Evolutionary conservation across 1,139 yeast genomes (phyloP), one percentile per base, ranked within the genome.

Genomic region (Saccharomycopsis crataegensis): DNA sequence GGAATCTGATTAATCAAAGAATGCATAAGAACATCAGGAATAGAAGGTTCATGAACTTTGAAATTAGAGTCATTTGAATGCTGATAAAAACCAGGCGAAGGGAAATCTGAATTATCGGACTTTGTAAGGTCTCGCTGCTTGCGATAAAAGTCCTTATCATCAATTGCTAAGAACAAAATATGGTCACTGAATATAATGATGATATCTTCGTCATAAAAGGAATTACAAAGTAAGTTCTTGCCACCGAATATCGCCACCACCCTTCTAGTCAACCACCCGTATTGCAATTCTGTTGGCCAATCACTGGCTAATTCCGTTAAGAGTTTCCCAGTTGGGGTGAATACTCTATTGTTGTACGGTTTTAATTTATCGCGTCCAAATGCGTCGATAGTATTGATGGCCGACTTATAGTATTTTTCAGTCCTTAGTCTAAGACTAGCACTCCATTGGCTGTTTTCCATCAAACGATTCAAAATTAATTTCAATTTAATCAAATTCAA

Each of bases 301-400:
- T 81, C 81, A 8, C 79, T 74, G 6, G 96, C 95, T 32, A 90
- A 67, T 62, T 89, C 96, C 0, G 95, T 84, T 46, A 91, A 70
- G 2, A 91, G 77, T 65, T 88, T 89, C 0, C 97, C 98, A 0
- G 96, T 84, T 1, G 97, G 96, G 0, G 97, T 90, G 64, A 90
- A 88, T 0, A 89, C 81, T 58, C 96, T 75, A 46, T 80, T 76
- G 59, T 73, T 77, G 58, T 77, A 79, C 14, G 80, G 76, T 50
- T 67, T 70, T 54, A 70, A 58, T 32, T 73, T 74, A 45, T 75
- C 75, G 42, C 74, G 78, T 0, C 95, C 96, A 70, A 90, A 90
- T 0, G 96, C 87, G 62, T 88, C 87, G 37, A 90, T 84, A 0
- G 89, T 83, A 33, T 78, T 80, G 6, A 79, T 69, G 1, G 88